A percentile compares a stretch with the other conserved stretches of the same genome.
Evolutionary conservation across 192 early-diverging fungal species (phyloP).

Genomic region (Neocallimastix lanati): DNA sequence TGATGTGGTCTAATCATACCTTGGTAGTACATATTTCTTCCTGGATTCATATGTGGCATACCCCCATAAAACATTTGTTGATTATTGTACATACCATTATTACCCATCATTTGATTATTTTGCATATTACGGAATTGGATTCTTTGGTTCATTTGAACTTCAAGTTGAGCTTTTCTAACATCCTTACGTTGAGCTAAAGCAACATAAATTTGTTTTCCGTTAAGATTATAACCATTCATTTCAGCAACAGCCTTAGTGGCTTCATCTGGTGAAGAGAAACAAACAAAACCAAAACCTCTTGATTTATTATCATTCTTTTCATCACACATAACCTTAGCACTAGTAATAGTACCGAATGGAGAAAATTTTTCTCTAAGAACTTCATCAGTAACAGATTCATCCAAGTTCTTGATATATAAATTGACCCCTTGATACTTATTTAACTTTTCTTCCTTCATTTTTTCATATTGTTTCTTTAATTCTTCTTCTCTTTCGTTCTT

Average conservation of each 20-base stretch:
- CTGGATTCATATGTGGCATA: neutral
- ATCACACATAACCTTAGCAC: slow-evolving; percentile 93
- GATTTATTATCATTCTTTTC: slow-evolving; percentile 53
- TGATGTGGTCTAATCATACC: neutral
- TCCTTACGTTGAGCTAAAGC: slow-evolving; percentile 97
- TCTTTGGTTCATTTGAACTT: slow-evolving; percentile 86
- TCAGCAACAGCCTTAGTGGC: slow-evolving; percentile 94
- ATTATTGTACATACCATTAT: slow-evolving; percentile 30
- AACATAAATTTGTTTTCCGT: slow-evolving; percentile 92
- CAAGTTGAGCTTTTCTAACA: slow-evolving; percentile 83
- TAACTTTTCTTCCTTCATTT: slow-evolving; percentile 81
- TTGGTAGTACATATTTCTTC: neutral
- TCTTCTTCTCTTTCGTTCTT: slow-evolving; percentile 94
- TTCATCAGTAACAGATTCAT: slow-evolving; percentile 91
- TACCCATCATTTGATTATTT: neutral
- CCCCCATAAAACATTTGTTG: slow-evolving; percentile 2
- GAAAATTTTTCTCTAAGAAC: slow-evolving; percentile 89
- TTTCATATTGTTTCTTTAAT: slow-evolving; percentile 87
- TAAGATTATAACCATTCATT: slow-evolving; percentile 93
- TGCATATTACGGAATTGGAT: slow-evolving; percentile 42
- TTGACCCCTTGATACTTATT: slow-evolving; percentile 98
- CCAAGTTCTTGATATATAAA: slow-evolving; percentile 96
- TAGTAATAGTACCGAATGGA: slow-evolving; percentile 87
- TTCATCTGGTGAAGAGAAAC: slow-evolving; percentile 95
- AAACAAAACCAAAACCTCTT: slow-evolving; percentile 97